Percentiles rank a stretch among this genome's conserved stretches.
Evolutionary conservation across 176 grass and related monocot genomes (phyloP).

Genomic region (Poa pratensis): DNA sequence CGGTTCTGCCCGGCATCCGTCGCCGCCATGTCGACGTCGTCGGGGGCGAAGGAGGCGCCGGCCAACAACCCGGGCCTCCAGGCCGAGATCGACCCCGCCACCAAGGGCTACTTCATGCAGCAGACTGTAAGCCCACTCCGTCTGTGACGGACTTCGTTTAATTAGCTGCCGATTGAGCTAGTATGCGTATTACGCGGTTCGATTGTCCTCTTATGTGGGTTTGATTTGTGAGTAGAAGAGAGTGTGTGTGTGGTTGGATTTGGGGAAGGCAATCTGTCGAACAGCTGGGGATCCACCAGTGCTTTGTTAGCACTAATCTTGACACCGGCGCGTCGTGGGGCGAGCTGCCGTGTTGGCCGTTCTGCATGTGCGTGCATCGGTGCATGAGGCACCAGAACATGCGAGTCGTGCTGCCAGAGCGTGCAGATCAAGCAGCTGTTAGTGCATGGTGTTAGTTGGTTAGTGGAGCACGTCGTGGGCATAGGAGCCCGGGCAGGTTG

Average conservation of each 20-base stretch:
- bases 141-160: background rate
- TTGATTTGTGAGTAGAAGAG: background rate
- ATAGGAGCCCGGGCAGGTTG: too few relatives aligned
- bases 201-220: background rate
- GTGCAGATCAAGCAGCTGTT: too few relatives aligned
- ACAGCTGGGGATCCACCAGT: background rate
- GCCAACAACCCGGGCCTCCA: slow-evolving; percentile 79
- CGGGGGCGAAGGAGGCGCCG: slow-evolving; percentile 69
- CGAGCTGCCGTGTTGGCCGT: too few relatives aligned
- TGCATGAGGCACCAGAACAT: too few relatives aligned
- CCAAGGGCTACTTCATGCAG: slow-evolving; percentile 95
- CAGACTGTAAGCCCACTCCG: slow-evolving; percentile 58
- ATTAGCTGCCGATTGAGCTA: background rate
- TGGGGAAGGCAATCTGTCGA: background rate
- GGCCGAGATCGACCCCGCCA: slow-evolving; percentile 64
- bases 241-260: background rate
- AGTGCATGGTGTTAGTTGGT: too few relatives aligned
- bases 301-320: too few relatives aligned
- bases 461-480: too few relatives aligned
- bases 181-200: background rate
- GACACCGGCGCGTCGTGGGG: too few relatives aligned
- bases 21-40: slow-evolving; percentile 64
- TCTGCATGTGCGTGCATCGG: too few relatives aligned
- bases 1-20: slow-evolving; percentile 18
- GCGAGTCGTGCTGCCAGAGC: too few relatives aligned